A percentile compares a stretch with the other conserved stretches of the same genome.
Conservation (phyloP, 352 stramenopile species). For the Phytophthora ohioensis region DNA sequence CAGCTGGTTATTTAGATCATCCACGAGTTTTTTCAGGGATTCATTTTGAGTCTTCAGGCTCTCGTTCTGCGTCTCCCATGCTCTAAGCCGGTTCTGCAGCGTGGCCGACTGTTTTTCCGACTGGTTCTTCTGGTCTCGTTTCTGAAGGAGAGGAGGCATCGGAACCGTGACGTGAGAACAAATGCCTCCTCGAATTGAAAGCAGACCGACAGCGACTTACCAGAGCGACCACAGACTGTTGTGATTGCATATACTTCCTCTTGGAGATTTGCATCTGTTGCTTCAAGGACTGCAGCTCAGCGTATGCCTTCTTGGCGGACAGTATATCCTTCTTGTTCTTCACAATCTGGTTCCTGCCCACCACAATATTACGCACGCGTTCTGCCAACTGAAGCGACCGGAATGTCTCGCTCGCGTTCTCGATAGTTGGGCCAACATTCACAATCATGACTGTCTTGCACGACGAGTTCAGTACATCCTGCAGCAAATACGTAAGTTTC, state of each 20-base stretch:
- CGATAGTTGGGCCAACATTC: conserved; percentile 86
- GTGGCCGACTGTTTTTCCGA: conserved; percentile 89
- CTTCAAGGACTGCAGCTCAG: conserved; percentile 95
- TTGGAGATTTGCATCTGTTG: conserved; percentile 90
- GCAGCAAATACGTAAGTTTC: conserved; percentile 98
- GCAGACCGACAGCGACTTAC: conserved; percentile 69
- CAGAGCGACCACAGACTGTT: conserved; percentile 92
- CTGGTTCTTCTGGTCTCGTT: conserved; percentile 93
- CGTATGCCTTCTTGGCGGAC: conserved; percentile 93
- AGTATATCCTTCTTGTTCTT: conserved; percentile 90
- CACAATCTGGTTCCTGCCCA: conserved; percentile 81
- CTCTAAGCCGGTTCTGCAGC: conserved; percentile 83
- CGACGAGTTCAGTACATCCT: conserved; percentile 92
- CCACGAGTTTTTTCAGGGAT: conserved; percentile 70
- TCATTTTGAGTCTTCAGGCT: conserved; percentile 73
- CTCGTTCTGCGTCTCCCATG: conserved; percentile 75
- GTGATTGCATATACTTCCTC: conserved; percentile 88
- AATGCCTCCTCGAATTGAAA: conserved; percentile 40
- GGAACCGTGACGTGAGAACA: conserved; percentile 48
- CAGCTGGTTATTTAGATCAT: conserved; percentile 73
- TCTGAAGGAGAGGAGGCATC: conserved; percentile 63
- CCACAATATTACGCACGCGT: conserved; percentile 82
- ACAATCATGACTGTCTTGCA: conserved; percentile 97
- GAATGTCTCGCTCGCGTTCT: conserved; percentile 87
- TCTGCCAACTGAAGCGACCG: conserved; percentile 91